Evolutionary conservation across 1,284 basidiomycete genomes (phyloP), one percentile per base, ranked within the genome.

Genomic region (Sporisorium iseilematis-ciliati): DNA sequence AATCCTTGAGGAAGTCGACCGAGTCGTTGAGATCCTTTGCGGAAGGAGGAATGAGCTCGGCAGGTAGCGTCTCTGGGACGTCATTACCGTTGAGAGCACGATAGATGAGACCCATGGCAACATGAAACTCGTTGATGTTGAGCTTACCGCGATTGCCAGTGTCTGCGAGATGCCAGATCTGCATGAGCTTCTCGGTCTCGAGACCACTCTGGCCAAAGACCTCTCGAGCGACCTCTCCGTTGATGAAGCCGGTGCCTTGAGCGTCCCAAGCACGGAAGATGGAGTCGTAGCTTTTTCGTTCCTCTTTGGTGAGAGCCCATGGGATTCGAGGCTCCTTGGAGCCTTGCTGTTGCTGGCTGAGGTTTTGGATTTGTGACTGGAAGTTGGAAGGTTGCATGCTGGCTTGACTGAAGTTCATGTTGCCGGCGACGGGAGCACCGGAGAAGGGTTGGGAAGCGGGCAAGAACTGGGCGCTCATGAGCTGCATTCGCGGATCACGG

Each of bases 81-180:
- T 91, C 90, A 86, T 94, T 96, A 10, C 97, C 96, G 84, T 97
- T 97, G 48, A 78, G 72, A 18, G 70, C 75, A 82, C 96, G 91
- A 87, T 96, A 98, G 84, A 99, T 97, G 62, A 99, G 88, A 66
- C 93, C 95, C 96, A 99, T 99, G 1, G 96, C 97, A 60, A 98
- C 93, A 85, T 99, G 95, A 86, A 99, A 99, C 85, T 99, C 96
- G 25, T 94, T 92, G 48, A 96, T 88, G 83, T 97, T 98, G 54
- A 85, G 78, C 69, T 85, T 85, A 43, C 84, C 84, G 12, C 83
- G 75, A 59, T 85, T 84, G 64, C 80, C 75, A 0, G 79, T 75
- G 50, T 85, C 84, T 31, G 79, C 62, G 10, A 85, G 77, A 61
- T 84, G 83, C 96, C 97, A 99, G 75, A 99, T 93, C 82, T 92